A percentile compares a stretch with the other conserved stretches of the same genome.
Conservation (phyloP, 148 eudicot species). For the Chenopodium album region DNA sequence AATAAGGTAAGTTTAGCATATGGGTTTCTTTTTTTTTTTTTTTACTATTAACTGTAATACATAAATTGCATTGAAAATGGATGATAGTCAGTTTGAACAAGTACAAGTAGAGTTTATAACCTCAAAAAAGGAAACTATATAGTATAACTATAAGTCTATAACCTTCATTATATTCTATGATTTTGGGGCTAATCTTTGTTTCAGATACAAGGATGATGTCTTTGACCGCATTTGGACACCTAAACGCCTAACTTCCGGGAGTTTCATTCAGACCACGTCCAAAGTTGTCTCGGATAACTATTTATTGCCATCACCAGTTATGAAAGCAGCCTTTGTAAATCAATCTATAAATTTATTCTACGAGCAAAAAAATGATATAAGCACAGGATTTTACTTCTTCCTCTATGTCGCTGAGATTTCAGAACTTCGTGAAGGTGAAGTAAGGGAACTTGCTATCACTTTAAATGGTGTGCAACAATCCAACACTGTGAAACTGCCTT, state of each 20-base stretch:
- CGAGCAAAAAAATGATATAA: not conserved
- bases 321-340: slow-evolving; percentile 27
- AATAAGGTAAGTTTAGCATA: too few species aligned
- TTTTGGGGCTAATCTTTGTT: not conserved
- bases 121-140: too few species aligned
- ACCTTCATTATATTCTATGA: too few species aligned
- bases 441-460: slow-evolving; percentile 36
- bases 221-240: slow-evolving; percentile 46
- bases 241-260: not conserved
- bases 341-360: slow-evolving; percentile 11
- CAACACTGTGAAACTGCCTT: slow-evolving; percentile 2
- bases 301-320: slow-evolving; percentile 26
- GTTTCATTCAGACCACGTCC: not conserved
- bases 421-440: slow-evolving; percentile 6
- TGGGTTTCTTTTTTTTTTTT: too few species aligned
- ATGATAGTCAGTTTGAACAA: too few species aligned
- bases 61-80: too few species aligned
- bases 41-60: too few species aligned
- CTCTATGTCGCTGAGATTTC: slow-evolving; percentile 44
- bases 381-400: slow-evolving; percentile 22
- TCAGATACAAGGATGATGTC: slow-evolving; percentile 39
- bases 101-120: too few species aligned
- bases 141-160: not conserved
- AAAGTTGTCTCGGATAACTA: not conserved
- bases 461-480: slow-evolving; percentile 1